phyloP scores from a whole-genome alignment of 148 eudicot species.

The Dianthus caryophyllus region DNA sequence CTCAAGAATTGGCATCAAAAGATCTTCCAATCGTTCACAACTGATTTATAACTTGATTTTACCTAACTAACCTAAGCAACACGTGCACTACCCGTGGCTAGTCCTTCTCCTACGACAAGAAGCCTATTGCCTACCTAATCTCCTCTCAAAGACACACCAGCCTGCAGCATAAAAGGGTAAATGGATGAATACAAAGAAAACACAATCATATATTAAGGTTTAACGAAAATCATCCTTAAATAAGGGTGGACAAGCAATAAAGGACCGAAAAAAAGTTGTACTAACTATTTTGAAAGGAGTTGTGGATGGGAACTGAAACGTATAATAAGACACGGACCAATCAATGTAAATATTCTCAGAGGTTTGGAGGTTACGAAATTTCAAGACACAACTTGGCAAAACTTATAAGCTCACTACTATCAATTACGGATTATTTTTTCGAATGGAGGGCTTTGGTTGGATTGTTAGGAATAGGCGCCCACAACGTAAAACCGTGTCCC shows the following conservation, averaged over 20 bases:
- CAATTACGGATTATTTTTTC: no score
- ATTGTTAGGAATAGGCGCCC: no score
- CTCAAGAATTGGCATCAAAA: not conserved
- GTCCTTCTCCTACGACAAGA: not conserved
- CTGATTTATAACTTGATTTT: not conserved
- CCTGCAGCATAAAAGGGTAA: slow-evolving; percentile 8
- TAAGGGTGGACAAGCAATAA: not conserved
- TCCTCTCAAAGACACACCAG: not conserved
- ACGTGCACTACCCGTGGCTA: not conserved
- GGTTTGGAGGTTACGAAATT: not conserved
- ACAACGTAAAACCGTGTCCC: no score
- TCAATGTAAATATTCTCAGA: not conserved
- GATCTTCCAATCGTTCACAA: not conserved
- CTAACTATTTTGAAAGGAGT: not conserved
- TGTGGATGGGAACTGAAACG: not conserved
- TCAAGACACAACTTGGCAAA: not conserved
- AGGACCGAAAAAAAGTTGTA: not conserved
- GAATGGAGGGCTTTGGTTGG: no score
- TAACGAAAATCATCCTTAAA: not conserved
- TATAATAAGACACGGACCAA: no score
- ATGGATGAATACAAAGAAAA: not conserved
- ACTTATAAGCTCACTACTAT: no score
- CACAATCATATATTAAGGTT: not conserved
- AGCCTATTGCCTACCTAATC: not conserved
- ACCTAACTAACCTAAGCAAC: not conserved